These are phyloP conservation scores for Angophora floribunda DNA, from an alignment of 345 rosid genomes.

Conservation along the genomic window DNA sequence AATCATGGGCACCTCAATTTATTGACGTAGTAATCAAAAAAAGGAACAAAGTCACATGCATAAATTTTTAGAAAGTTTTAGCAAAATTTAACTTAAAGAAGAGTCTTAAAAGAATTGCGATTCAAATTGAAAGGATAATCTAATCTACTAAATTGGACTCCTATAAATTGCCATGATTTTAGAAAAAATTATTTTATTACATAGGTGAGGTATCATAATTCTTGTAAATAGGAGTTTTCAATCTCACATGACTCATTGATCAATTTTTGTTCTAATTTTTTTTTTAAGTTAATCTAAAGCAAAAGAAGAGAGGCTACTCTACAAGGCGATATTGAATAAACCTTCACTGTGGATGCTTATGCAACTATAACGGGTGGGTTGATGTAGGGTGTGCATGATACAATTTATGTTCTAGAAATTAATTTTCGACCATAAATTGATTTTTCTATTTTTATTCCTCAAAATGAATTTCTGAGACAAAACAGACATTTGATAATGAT, in stretches of 20 bases:
- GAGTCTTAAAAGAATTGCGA: neutral
- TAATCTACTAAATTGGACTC: neutral
- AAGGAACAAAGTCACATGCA: neutral
- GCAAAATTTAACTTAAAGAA: neutral
- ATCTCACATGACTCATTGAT: neutral
- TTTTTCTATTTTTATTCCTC: no score
- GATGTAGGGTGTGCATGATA: no score
- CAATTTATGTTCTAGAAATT: no score
- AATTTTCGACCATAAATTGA: no score
- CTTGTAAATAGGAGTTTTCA: neutral
- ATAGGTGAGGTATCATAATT: neutral
- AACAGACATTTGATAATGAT: no score
- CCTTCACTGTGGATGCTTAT: neutral
- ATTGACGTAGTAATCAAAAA: neutral
- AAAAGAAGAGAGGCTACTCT: neutral
- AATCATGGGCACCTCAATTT: neutral
- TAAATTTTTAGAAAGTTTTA: neutral
- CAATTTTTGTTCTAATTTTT: neutral
- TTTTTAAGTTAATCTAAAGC: neutral
- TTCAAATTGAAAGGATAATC: neutral
- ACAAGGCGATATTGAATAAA: neutral
- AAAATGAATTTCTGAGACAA: no score
- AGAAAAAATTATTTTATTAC: neutral
- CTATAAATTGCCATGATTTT: neutral
- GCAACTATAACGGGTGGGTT: neutral